These are phyloP conservation scores for Adansonia rubrostipa DNA, from an alignment of 441 rosid genomes.

Conservation along the genomic window DNA sequence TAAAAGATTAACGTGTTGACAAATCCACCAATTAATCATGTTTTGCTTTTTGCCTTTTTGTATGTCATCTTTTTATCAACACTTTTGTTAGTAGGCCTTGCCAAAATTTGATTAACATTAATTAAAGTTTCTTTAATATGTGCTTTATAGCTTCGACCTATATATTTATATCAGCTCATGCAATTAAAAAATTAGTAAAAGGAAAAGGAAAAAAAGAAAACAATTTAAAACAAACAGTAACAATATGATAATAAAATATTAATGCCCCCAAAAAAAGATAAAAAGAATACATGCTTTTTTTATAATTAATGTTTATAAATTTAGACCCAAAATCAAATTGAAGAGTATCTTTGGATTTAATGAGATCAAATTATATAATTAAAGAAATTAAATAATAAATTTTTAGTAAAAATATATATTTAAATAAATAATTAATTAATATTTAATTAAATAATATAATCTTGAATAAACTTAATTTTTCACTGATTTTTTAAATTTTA, in stretches of 20 bases:
- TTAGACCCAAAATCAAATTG: too few relatives aligned
- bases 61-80: neutral
- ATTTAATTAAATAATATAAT: too few relatives aligned
- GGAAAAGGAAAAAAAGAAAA: neutral
- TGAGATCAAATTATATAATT: too few relatives aligned
- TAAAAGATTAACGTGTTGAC: constrained; percentile 21
- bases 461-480: too few relatives aligned
- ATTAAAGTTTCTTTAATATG: constrained; percentile 8
- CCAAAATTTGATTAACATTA: neutral
- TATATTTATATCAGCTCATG: neutral
- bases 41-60: neutral
- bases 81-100: constrained; percentile 7
- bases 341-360: too few relatives aligned
- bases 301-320: too few relatives aligned
- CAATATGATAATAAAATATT: neutral
- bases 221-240: neutral
- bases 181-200: neutral
- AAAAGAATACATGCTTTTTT: too few relatives aligned
- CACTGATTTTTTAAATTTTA: too few relatives aligned
- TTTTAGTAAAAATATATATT: too few relatives aligned
- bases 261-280: too few relatives aligned
- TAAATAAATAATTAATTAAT: too few relatives aligned
- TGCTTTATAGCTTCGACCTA: neutral
- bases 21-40: constrained; percentile 8
- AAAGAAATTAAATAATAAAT: too few relatives aligned